Percentiles rank a stretch among this genome's conserved stretches.
Evolutionary conservation across 345 rosid species (phyloP).

Genomic region (Brassica carinata): DNA sequence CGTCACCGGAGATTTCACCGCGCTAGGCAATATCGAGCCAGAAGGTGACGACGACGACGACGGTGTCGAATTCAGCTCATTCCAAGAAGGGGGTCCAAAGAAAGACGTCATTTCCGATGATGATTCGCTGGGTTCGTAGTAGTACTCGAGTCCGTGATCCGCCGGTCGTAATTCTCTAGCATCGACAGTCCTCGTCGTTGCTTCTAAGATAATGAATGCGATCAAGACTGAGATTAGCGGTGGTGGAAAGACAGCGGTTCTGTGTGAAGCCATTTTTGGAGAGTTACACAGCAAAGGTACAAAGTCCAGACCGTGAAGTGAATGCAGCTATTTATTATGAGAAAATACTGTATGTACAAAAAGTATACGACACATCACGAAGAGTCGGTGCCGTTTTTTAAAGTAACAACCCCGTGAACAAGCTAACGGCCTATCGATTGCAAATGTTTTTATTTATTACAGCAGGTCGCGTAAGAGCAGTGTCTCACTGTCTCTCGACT

Average conservation of each 20-base stretch:
- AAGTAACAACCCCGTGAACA: conserved; percentile 22
- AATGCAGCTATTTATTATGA: conserved; percentile 20
- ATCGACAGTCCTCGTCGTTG: conserved; percentile 7
- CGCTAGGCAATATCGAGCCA: conserved; percentile 31
- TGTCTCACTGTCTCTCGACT: conserved; percentile 26
- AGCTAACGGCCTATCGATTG: background rate
- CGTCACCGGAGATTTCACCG: conserved; percentile 34
- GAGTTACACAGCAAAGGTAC: background rate
- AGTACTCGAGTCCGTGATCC: conserved; percentile 70
- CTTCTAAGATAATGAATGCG: conserved; percentile 12
- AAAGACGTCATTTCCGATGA: conserved; percentile 58
- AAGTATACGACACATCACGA: background rate
- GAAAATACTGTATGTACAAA: background rate
- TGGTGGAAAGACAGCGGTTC: background rate
- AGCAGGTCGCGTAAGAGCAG: conserved; percentile 20
- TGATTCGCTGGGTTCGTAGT: conserved; percentile 42
- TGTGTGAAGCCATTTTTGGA: conserved; percentile 25
- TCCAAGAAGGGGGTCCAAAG: conserved; percentile 46
- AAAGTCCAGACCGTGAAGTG: conserved; percentile 18
- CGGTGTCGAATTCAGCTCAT: conserved; percentile 4
- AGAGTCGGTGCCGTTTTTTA: conserved; percentile 12
- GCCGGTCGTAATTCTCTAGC: conserved; percentile 70
- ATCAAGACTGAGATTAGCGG: conserved; percentile 29
- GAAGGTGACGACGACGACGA: too few relatives aligned
- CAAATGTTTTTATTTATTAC: conserved; percentile 12